Evolutionary conservation across 345 rosid genomes (phyloP), one percentile per base, ranked within the genome.

Genomic region (Dipteronia dyeriana): DNA sequence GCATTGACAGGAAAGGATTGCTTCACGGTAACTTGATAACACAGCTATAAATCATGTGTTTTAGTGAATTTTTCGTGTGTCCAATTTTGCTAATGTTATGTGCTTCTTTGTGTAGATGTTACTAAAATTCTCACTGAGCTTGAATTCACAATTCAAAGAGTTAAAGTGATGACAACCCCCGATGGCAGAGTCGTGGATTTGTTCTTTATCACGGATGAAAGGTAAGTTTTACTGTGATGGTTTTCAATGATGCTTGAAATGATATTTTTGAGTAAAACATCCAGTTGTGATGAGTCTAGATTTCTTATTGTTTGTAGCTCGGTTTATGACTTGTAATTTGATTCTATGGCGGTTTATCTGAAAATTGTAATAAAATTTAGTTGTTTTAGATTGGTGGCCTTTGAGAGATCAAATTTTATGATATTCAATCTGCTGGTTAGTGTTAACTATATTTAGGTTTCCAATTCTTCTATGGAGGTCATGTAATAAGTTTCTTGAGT

Each of bases 91-190:
- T 68, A 20, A 23, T 9, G 16, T 17, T 31, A 3, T 7, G 64
- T 64, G 49, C 11, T 56, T 64, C 74, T 80, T 59, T 74, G 5
- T 76, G 65, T 61, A 92, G 97, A 92, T 86, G 91, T 89, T 47
- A 89, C 92, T 22, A 89, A 85, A 63, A 84, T 82, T 10, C 81
- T 92, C 1, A 82, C 82, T 45, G 93, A 89, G 80, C 88, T 92
- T 2, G 91, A 90, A 80, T 80, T 92, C 23, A 85, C 93, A 2
- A 92, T 92, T 26, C 91, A 92, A 81, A 85, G 91, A 65, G 91
- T 92, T 34, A 90, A 92, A 81, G 97, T 92, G 11, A 92, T 86
- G 79, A 92, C 94, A 10, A 89, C 90, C 8, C 97, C 94, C 0
- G 97, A 92, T 75, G 92, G 87, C 43, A 87, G 88, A 76, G 93